These are phyloP conservation scores for Coffea humblotiana DNA, from an alignment of 305 asterid genomes.

Conservation along the genomic window DNA sequence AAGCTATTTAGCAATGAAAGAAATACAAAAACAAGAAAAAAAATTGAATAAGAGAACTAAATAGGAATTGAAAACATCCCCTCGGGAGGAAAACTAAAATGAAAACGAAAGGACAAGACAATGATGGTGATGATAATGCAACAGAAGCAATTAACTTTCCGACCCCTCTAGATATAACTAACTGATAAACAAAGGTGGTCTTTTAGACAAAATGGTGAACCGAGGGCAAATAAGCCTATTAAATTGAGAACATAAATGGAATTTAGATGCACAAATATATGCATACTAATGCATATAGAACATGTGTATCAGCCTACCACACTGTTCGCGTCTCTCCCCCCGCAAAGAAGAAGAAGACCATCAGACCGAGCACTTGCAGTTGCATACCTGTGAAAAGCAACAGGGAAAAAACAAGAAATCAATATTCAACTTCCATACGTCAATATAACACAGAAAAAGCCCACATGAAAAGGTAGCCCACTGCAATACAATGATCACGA, in stretches of 20 bases:
- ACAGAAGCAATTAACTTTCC: background rate
- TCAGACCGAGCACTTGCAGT: conserved; percentile 99
- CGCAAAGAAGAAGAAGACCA: conserved; percentile 99
- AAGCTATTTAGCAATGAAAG: background rate
- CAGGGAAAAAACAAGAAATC: conserved; percentile 24
- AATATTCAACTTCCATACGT: background rate
- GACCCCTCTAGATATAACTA: background rate
- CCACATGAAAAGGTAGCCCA: background rate
- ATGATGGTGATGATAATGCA: background rate
- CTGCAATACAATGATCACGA: background rate
- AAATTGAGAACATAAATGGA: background rate
- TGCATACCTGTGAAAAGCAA: conserved; percentile 69
- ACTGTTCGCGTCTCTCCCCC: conserved; percentile 99
- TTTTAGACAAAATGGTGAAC: background rate
- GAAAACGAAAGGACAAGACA: background rate
- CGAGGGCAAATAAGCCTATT: background rate
- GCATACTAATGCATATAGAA: background rate
- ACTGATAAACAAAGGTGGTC: background rate
- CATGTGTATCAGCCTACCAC: conserved; percentile 60
- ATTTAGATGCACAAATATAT: background rate
- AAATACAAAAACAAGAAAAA: background rate
- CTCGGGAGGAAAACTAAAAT: background rate
- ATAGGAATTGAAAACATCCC: background rate
- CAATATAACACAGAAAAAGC: background rate
- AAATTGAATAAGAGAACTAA: background rate